These are phyloP conservation scores for Acacia melanoxylon DNA, from an alignment of 306 rosid species.

Conservation along the genomic window DNA sequence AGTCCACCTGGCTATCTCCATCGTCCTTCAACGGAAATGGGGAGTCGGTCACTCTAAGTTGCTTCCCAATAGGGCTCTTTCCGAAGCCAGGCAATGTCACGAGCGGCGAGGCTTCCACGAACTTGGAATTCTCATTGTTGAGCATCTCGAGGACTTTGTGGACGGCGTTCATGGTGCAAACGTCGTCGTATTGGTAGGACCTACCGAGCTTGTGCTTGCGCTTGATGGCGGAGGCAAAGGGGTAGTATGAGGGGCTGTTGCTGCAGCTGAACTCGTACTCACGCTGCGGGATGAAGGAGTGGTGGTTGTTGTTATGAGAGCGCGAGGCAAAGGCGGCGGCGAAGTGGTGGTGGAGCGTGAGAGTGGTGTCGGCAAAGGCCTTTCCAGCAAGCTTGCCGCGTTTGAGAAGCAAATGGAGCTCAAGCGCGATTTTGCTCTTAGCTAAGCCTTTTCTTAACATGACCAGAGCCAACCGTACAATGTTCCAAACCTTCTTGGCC, in stretches of 20 bases:
- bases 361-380: conserved; percentile 49
- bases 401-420: conserved; percentile 58
- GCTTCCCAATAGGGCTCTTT: conserved; percentile 65
- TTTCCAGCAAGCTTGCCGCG: conserved; percentile 75
- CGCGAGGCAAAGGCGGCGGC: conserved; percentile 52
- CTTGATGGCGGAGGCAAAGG: conserved; percentile 38
- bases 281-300: conserved; percentile 53
- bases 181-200: conserved; percentile 48
- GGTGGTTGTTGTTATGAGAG: conserved; percentile 37
- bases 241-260: conserved; percentile 66
- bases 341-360: conserved; percentile 47
- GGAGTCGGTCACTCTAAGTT: conserved; percentile 81
- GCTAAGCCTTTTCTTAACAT: conserved; percentile 71
- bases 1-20: conserved; percentile 61
- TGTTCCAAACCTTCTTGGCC: conserved; percentile 66
- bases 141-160: conserved; percentile 69
- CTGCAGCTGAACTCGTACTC: conserved; percentile 98
- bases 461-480: conserved; percentile 52
- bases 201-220: conserved; percentile 36
- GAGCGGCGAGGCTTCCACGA: conserved; percentile 65
- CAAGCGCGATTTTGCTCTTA: conserved; percentile 59
- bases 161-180: conserved; percentile 44
- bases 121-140: conserved; percentile 23
- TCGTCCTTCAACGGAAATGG: conserved; percentile 81
- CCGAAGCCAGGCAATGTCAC: conserved; percentile 72